Evolutionary conservation across 306 rosid genomes (phyloP), one percentile per base, ranked within the genome.

Genomic region (Dalbergia oliveri): DNA sequence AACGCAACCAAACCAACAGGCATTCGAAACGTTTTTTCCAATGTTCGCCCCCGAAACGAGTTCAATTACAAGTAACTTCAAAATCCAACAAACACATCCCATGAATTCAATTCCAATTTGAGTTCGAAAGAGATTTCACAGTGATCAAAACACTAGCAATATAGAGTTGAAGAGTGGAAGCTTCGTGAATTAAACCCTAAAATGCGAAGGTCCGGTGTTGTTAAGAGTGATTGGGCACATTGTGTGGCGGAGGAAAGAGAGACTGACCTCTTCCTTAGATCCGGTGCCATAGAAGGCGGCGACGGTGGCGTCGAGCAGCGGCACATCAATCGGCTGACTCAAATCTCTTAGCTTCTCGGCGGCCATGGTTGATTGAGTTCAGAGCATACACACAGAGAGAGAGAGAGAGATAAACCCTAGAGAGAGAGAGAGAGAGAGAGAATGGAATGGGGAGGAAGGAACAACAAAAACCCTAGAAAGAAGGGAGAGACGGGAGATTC

Each of bases 211-310:
- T 43, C 1, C 11, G 11, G 75, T 9, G 16, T 50, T 10, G 13
- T 19, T 7, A 2, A 8, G 0, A 18, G 51, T 45, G 15, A 5
- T 26, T 54, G 15, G 69, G 9, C 62, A 77, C 74, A 57, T 21
- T 67, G 34, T 41, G 64, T 2, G 67, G 70, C 5, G 23, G n/a
- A 8, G 19, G 11, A 34, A 66, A 77, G 37, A 72, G 33, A 15
- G 34, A 11, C 81, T 79, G 54, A 90, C 99, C 97, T 96, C 97
- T 82, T 88, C 93, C 83, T 93, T 96, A 93, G 99, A 96, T 96
- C 98, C 99, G 77, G 99, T 96, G 85, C 99, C 99, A 75, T 96
- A 96, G 88, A 96, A 96, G 84, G 99, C 99, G 11, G 97, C 86
- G 33, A 96, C 99, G 77, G 99, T 96, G 65, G 99, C 98, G 75